Evolutionary conservation across 305 asterid genomes (phyloP).

Genomic region (Solanum hybrid): DNA sequence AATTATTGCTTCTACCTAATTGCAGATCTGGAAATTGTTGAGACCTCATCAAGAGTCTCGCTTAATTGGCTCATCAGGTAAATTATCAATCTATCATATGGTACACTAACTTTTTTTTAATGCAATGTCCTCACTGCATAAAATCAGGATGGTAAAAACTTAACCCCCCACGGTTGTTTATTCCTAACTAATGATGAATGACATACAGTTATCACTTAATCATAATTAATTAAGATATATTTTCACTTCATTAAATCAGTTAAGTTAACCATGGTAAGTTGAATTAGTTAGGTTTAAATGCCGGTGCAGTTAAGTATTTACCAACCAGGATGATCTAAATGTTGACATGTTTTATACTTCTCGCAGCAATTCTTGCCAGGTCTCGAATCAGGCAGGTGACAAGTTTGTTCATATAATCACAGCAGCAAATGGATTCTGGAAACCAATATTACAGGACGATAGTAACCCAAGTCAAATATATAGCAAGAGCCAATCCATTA

Average conservation of each 20-base stretch:
- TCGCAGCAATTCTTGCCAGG: background rate
- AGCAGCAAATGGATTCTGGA: background rate
- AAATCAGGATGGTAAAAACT: background rate
- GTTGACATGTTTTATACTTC: background rate
- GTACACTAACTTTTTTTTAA: background rate
- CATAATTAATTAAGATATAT: background rate
- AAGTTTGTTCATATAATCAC: background rate
- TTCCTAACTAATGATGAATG: background rate
- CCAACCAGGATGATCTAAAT: background rate
- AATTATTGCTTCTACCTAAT: background rate
- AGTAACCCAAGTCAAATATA: background rate
- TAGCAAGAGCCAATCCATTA: background rate
- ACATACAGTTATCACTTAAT: background rate
- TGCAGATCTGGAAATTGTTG: background rate
- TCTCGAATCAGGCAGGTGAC: background rate
- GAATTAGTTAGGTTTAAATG: background rate
- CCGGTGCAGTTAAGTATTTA: background rate
- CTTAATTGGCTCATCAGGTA: slow-evolving; percentile 10
- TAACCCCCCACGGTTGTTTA: background rate
- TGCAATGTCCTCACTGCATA: background rate
- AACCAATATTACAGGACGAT: background rate
- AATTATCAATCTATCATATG: background rate
- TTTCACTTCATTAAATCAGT: background rate
- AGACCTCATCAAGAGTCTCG: background rate
- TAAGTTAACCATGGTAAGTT: background rate